These are phyloP conservation scores for Hypoxylon sp. DNA, from an alignment of 2,329 filamentous ascomycete genomes.

Conservation along the genomic window DNA sequence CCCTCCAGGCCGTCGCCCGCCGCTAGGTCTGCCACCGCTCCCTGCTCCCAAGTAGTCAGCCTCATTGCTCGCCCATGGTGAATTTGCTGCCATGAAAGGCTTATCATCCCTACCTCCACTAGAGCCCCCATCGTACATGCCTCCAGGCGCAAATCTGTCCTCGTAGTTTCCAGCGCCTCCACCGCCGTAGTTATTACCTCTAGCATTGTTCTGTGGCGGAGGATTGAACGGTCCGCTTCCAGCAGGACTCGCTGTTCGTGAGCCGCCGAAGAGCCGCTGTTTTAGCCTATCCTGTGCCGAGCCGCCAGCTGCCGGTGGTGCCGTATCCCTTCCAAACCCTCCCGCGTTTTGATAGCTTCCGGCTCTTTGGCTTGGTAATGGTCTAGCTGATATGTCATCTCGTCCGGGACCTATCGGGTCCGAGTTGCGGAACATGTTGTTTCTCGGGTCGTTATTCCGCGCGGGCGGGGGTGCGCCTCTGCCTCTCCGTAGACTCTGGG, in stretches of 20 bases:
- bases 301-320: slow-evolving; percentile 59
- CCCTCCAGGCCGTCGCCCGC: slow-evolving; percentile 57
- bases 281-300: slow-evolving; percentile 87
- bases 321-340: slow-evolving; percentile 52
- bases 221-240: slow-evolving; percentile 65
- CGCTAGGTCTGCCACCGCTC: slow-evolving; percentile 56
- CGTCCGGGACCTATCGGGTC: slow-evolving; percentile 53
- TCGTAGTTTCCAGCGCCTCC: slow-evolving; percentile 60
- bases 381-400: slow-evolving; percentile 65
- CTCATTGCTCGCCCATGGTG: slow-evolving; percentile 64
- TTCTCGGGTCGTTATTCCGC: slow-evolving; percentile 51
- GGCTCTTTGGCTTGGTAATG: slow-evolving; percentile 79
- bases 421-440: slow-evolving; percentile 56
- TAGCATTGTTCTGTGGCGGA: slow-evolving; percentile 49
- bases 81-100: slow-evolving; percentile 63
- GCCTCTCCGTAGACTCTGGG: slow-evolving; percentile 63
- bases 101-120: slow-evolving; percentile 55
- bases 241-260: slow-evolving; percentile 70
- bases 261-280: slow-evolving; percentile 80
- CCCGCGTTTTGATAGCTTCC: slow-evolving; percentile 78
- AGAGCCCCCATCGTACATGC: slow-evolving; percentile 60
- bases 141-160: slow-evolving; percentile 63
- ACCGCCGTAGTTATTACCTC: slow-evolving; percentile 48
- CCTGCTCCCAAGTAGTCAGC: slow-evolving; percentile 57
- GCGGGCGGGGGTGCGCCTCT: slow-evolving; percentile 56